Base-by-base conservation (phyloP, 495 filamentous ascomycete species). In the Recurvomyces mirabilis region DNA sequence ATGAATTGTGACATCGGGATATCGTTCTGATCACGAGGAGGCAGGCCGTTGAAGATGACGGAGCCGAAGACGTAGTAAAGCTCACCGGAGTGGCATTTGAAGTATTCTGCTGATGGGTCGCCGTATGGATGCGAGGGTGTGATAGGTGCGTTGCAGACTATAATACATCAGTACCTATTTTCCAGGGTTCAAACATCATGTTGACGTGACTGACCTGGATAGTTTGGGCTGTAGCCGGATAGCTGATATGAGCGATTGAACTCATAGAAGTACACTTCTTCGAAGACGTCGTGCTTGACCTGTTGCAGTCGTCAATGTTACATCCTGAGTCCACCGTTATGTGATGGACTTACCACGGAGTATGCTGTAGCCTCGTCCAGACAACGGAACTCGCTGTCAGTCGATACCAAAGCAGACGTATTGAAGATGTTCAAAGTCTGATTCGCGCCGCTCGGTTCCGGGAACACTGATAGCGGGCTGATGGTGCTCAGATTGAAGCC, bases 231-330 rank as follows among this genome's bases (percentile, higher is more conserved):
- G 57, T 63, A 73, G 47, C 61, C 62, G 3, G 49, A 49, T 11
- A 64, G 65, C 53, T 75, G 72, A 52, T 76, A 77, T 3, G 62
- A 63, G 3, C 71, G 55, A 54, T 73, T 65, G 52, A 75, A 72
- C 49, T 73, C 70, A 50, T 61, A 70, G 52, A 65, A 68, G 41
- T 60, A 73, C 13, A 40, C 49, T 12, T 10, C 49, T 19, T 41
- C 46, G 48, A 54, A 72, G 41, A 38, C 58, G 57, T 31, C 32
- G 46, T 50, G 63, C 56, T 13, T 41, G 38, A 18, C 4, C 26
- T 29, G 26, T 29, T 29, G 7, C 7, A n/a, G n/a, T n/a, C n/a
- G n/a, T n/a, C n/a, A n/a, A n/a, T n/a, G n/a, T n/a, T n/a, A n/a
- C n/a, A n/a, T n/a, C n/a, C n/a, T n/a, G n/a, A n/a, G n/a, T n/a